A percentile compares a stretch with the other conserved stretches of the same genome.
These are phyloP conservation scores for Chaetoceros muelleri DNA, from an alignment of 108 stramenopile genomes.

Conservation along the genomic window DNA sequence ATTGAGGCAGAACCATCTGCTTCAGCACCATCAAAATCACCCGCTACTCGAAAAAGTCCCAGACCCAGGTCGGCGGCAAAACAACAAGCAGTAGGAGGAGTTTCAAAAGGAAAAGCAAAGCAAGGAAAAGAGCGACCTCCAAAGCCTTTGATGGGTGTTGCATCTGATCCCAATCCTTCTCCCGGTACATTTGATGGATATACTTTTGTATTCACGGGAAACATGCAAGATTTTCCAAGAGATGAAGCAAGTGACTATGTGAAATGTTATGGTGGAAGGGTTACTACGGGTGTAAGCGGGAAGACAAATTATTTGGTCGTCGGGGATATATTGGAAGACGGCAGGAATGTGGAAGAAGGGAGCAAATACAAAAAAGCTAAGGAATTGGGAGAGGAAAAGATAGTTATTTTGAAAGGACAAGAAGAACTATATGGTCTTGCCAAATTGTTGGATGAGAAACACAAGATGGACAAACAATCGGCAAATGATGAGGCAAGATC, in stretches of 20 bases:
- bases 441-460: conserved; percentile 40
- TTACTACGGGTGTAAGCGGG: conserved; percentile 61
- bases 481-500: conserved; percentile 5
- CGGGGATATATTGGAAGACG: conserved; percentile 87
- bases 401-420: conserved; percentile 37
- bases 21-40: no score
- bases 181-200: conserved; percentile 22
- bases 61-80: conserved; percentile 4
- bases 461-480: conserved; percentile 15
- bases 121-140: neutral
- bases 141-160: neutral
- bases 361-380: conserved; percentile 60
- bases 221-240: conserved; percentile 36
- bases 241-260: conserved; percentile 63
- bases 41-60: neutral
- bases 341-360: conserved; percentile 66
- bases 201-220: conserved; percentile 76
- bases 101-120: neutral
- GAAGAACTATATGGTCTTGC: conserved; percentile 47
- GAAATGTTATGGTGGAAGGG: conserved; percentile 71
- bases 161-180: conserved; percentile 1
- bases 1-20: no score
- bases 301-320: conserved; percentile 83
- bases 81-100: no score
- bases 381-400: conserved; percentile 33